Conservation (phyloP, 2,329 filamentous ascomycete genomes). For the Helotiales sp. region DNA sequence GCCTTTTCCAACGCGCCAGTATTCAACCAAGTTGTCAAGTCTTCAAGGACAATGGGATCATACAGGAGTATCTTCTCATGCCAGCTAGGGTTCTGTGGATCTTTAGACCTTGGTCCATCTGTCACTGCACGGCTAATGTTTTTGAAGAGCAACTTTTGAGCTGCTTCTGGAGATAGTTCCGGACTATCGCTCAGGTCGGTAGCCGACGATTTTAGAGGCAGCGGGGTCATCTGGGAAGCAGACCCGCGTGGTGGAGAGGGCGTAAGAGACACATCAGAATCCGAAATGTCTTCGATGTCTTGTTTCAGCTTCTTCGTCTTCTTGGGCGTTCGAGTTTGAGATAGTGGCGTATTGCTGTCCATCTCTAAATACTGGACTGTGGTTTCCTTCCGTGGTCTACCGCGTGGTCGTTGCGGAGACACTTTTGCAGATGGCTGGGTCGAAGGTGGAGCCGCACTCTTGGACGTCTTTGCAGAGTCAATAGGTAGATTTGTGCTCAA, state of each 20-base stretch:
- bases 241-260: constrained; percentile 30
- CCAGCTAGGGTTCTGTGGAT: constrained; percentile 65
- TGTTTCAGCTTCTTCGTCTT: constrained; percentile 28
- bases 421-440: constrained; percentile 28
- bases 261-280: constrained; percentile 42
- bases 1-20: constrained; percentile 62
- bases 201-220: constrained; percentile 18
- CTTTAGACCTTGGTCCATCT: constrained; percentile 48
- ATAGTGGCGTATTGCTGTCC: constrained; percentile 23
- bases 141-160: constrained; percentile 48
- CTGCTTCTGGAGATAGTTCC: constrained; percentile 36
- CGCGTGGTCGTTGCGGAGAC: constrained; percentile 37
- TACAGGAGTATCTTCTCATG: constrained; percentile 93
- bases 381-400: constrained; percentile 43
- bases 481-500: constrained; percentile 27
- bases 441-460: neutral
- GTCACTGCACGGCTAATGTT: constrained; percentile 57
- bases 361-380: constrained; percentile 21
- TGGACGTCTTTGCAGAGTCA: constrained; percentile 5
- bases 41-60: constrained; percentile 86
- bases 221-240: constrained; percentile 19
- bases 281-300: constrained; percentile 49
- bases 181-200: constrained; percentile 11
- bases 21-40: constrained; percentile 82
- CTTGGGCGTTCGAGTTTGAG: constrained; percentile 31